A percentile compares a stretch with the other conserved stretches of the same genome.
Evolutionary conservation across 768 basidiomycete species (phyloP).

Genomic region (Boletus rubescentipes): DNA sequence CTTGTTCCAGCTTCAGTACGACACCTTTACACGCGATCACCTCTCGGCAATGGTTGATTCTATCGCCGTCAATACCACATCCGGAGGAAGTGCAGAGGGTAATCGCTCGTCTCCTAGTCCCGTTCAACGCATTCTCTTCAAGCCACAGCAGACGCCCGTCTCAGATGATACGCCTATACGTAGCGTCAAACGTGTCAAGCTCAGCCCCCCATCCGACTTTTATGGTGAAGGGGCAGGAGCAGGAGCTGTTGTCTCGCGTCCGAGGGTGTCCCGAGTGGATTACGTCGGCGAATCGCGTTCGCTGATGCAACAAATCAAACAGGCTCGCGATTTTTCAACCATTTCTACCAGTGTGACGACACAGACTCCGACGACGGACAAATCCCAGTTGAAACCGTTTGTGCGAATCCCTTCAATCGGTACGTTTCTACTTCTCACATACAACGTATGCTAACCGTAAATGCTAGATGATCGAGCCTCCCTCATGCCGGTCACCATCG

Average conservation of each 20-base stretch:
- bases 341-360: conserved; percentile 59
- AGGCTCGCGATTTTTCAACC: conserved; percentile 75
- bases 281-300: conserved; percentile 77
- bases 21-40: conserved; percentile 94
- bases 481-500: conserved; percentile 12
- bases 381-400: conserved; percentile 5
- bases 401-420: conserved; percentile 5
- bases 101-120: conserved; percentile 48
- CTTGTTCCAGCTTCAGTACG: conserved; percentile 92
- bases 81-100: conserved; percentile 48
- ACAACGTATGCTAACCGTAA: neutral
- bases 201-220: conserved; percentile 66
- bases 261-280: conserved; percentile 51
- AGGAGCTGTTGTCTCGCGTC: conserved; percentile 49
- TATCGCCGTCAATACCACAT: conserved; percentile 79
- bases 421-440: conserved; percentile 7
- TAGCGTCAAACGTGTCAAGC: conserved; percentile 77
- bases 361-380: conserved; percentile 24
- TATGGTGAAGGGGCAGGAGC: conserved; percentile 51
- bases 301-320: conserved; percentile 79
- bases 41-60: conserved; percentile 93
- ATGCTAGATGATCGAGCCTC: conserved; percentile 10
- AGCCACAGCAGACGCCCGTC: conserved; percentile 45
- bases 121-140: conserved; percentile 42
- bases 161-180: conserved; percentile 53